phyloP scores from a whole-genome alignment of 2,329 filamentous ascomycete species.

The Atkinsonella texensis region DNA sequence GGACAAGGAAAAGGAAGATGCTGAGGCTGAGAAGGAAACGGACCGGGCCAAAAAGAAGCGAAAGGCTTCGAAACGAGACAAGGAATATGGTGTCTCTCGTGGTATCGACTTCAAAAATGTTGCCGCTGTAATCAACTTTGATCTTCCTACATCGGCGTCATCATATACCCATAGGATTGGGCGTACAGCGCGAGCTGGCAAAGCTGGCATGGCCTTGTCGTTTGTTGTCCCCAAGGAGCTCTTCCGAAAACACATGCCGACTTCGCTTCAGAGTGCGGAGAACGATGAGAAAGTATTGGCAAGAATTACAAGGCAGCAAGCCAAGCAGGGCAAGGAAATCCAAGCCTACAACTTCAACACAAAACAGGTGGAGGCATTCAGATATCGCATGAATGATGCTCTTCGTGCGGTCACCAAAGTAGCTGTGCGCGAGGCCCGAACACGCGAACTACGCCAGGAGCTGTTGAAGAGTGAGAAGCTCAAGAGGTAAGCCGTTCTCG shows the following conservation, averaged over 20 bases:
- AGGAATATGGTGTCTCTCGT: conserved; percentile 89
- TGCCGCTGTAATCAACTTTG: conserved; percentile 90
- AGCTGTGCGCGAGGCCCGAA: conserved; percentile 79
- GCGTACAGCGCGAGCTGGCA: conserved; percentile 80
- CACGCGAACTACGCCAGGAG: conserved; percentile 78
- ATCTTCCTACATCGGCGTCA: conserved; percentile 75
- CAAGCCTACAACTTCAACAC: conserved; percentile 93
- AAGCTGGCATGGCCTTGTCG: conserved; percentile 88
- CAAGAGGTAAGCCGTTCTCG: conserved; percentile 41
- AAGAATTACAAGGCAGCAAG: conserved; percentile 69
- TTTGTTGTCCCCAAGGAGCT: conserved; percentile 77
- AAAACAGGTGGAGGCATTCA: conserved; percentile 84
- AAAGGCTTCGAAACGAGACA: conserved; percentile 51
- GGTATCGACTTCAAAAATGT: conserved; percentile 95
- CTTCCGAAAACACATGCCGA: conserved; percentile 84
- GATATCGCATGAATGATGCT: conserved; percentile 90
- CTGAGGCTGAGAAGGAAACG: conserved; percentile 15
- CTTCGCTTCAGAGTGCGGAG: conserved; percentile 60
- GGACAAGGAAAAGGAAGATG: conserved; percentile 16
- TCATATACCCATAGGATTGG: conserved; percentile 97
- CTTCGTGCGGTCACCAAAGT: conserved; percentile 81
- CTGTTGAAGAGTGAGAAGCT: conserved; percentile 89
- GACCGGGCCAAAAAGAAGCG: conserved; percentile 18
- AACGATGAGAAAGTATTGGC: conserved; percentile 76
- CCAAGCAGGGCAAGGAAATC: conserved; percentile 65